Evolutionary conservation across 352 stramenopile species (phyloP).

Genomic region (Thalassiosira hispida): DNA sequence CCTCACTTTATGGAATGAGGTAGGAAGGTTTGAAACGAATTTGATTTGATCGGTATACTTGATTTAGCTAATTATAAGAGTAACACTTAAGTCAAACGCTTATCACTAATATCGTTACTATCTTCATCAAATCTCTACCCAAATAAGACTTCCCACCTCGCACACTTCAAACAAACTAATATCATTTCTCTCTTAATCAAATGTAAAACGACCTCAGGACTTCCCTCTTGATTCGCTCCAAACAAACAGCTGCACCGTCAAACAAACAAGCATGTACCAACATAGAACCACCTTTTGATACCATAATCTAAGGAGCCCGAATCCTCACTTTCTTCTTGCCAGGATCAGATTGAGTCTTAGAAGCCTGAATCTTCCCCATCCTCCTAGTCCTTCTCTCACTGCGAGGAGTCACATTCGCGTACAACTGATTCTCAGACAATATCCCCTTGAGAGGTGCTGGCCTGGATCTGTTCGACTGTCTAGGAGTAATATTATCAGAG

Average conservation of each 20-base stretch:
- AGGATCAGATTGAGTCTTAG: conserved; percentile 30
- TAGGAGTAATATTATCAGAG: conserved; percentile 22
- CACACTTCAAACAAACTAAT: no score
- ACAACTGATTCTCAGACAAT: conserved; percentile 15
- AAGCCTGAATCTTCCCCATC: not conserved
- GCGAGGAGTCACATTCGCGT: conserved; percentile 10
- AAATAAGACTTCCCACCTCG: no score
- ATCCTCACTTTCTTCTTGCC: conserved; percentile 9
- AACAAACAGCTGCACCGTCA: not conserved
- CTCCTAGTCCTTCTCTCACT: conserved; percentile 10
- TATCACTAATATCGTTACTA: no score
- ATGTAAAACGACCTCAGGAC: no score
- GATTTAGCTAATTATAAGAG: no score
- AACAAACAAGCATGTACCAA: not conserved
- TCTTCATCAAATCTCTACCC: no score
- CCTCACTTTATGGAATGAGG: conserved; percentile 40
- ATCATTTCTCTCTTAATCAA: no score
- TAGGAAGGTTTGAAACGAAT: conserved; percentile 62
- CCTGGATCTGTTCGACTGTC: conserved; percentile 7
- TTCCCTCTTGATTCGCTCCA: no score
- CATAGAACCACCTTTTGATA: not conserved
- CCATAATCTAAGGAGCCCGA: not conserved
- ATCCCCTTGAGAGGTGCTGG: conserved; percentile 23
- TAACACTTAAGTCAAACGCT: no score
- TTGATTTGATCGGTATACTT: conserved; percentile 1